Conservation (phyloP, 345 rosid genomes). For the Leavenworthia alabamica region DNA sequence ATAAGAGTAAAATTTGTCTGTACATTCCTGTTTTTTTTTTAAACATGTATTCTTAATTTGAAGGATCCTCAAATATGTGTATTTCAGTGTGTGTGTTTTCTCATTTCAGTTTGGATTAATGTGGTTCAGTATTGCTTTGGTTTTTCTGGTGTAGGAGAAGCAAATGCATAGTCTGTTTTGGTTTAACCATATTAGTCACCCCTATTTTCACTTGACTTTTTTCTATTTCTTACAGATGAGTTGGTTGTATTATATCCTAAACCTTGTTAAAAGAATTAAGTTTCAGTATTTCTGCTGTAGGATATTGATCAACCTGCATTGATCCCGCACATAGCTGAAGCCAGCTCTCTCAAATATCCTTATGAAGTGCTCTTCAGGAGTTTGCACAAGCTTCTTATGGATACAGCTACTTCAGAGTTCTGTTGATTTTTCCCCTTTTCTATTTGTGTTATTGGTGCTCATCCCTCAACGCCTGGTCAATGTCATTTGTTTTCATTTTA, state of each 20-base stretch:
- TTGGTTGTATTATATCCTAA: not conserved
- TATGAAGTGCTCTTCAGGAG: conserved; percentile 97
- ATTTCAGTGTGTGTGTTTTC: not conserved
- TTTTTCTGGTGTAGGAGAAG: conserved; percentile 3
- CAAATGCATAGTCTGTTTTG: not conserved
- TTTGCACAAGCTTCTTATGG: conserved; percentile 92
- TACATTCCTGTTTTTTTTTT: not conserved
- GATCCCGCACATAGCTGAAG: conserved; percentile 99
- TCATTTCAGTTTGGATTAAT: conserved; percentile 1
- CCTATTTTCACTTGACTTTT: not conserved
- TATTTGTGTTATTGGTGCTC: not conserved
- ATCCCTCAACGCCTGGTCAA: not conserved
- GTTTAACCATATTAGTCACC: not conserved
- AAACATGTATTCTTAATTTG: not conserved
- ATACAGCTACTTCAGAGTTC: conserved; percentile 99
- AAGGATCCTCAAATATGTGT: not conserved
- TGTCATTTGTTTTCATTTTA: conserved; percentile 15
- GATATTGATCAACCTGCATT: conserved; percentile 96
- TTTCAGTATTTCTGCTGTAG: conserved; percentile 39
- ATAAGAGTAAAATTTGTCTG: not conserved
- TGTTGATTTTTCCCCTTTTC: conserved; percentile 24
- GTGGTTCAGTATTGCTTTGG: not conserved
- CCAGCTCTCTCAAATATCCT: conserved; percentile 86
- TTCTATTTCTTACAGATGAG: not conserved
- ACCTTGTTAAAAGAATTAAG: conserved; percentile 9